Evolutionary conservation across 1,284 basidiomycete genomes (phyloP).

Genomic region (Cystobasidium sp.): DNA sequence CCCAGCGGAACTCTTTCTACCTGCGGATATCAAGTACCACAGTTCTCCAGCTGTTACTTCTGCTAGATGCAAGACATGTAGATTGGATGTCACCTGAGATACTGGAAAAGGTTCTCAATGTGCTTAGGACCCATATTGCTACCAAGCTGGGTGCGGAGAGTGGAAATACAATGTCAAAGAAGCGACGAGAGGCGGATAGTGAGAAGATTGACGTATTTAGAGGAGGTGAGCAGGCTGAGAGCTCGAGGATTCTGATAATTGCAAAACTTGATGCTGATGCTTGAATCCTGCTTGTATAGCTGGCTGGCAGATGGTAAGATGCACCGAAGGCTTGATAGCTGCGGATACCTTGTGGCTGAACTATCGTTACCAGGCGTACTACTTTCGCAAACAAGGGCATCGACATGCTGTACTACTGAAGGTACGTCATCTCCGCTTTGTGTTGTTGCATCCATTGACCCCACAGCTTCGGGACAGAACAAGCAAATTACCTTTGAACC

Average conservation of each 20-base stretch:
- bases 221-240: conserved; percentile 46
- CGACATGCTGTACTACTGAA: conserved; percentile 58
- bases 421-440: conserved; percentile 44
- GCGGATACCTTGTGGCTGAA: neutral
- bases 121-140: conserved; percentile 55
- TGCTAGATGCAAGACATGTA: conserved; percentile 57
- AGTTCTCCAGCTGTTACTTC: conserved; percentile 57
- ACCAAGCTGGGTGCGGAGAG: conserved; percentile 55
- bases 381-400: conserved; percentile 55
- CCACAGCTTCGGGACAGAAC: neutral
- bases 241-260: neutral
- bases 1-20: conserved; percentile 50
- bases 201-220: conserved; percentile 57
- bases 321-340: neutral
- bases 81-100: conserved; percentile 56
- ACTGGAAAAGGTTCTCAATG: conserved; percentile 52
- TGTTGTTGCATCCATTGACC: neutral
- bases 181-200: conserved; percentile 45
- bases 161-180: conserved; percentile 29
- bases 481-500: conserved; percentile 38
- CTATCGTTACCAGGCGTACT: conserved; percentile 57
- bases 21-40: conserved; percentile 56
- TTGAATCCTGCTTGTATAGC: conserved; percentile 3
- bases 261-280: neutral
- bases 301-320: conserved; percentile 41